Evolutionary conservation across 768 basidiomycete genomes (phyloP).

Genomic region (Tremella mesenterica): DNA sequence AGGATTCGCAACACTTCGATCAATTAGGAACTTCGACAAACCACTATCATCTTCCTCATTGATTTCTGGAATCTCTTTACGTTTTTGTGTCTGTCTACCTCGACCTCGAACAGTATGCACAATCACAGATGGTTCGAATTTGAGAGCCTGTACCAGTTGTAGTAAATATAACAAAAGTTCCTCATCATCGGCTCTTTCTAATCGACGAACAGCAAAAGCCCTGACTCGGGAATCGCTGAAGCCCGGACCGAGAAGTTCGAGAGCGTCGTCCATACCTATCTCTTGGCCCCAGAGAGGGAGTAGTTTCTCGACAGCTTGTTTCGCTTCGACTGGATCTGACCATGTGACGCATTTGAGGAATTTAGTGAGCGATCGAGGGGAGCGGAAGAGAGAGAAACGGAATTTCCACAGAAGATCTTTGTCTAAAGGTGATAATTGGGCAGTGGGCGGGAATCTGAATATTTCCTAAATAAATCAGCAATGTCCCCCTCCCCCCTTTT

Average conservation of each 20-base stretch:
- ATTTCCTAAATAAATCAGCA: conserved; percentile 56
- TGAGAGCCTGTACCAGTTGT: conserved; percentile 94
- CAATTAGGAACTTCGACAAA: conserved; percentile 82
- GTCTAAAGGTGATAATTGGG: conserved; percentile 75
- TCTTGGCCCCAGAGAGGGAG: conserved; percentile 88
- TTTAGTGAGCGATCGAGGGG: conserved; percentile 75
- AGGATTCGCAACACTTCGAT: conserved; percentile 69
- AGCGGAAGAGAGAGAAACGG: conserved; percentile 83
- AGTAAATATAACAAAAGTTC: conserved; percentile 85
- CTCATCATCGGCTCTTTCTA: conserved; percentile 87
- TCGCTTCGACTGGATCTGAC: conserved; percentile 91
- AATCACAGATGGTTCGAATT: conserved; percentile 72
- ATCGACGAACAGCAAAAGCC: conserved; percentile 84
- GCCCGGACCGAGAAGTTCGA: conserved; percentile 84
- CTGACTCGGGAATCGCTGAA: conserved; percentile 64
- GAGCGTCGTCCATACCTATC: conserved; percentile 90
- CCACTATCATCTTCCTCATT: conserved; percentile 94
- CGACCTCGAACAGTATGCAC: conserved; percentile 48
- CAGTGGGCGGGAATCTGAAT: conserved; percentile 82
- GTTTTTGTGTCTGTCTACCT: too few relatives aligned
- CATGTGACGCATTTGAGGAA: conserved; percentile 97
- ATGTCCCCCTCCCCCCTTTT: too few relatives aligned
- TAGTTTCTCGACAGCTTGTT: conserved; percentile 93
- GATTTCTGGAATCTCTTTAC: too few relatives aligned
- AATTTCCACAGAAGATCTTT: conserved; percentile 98